phyloP scores from a whole-genome alignment of 768 basidiomycete species.

The Russula emetica region DNA sequence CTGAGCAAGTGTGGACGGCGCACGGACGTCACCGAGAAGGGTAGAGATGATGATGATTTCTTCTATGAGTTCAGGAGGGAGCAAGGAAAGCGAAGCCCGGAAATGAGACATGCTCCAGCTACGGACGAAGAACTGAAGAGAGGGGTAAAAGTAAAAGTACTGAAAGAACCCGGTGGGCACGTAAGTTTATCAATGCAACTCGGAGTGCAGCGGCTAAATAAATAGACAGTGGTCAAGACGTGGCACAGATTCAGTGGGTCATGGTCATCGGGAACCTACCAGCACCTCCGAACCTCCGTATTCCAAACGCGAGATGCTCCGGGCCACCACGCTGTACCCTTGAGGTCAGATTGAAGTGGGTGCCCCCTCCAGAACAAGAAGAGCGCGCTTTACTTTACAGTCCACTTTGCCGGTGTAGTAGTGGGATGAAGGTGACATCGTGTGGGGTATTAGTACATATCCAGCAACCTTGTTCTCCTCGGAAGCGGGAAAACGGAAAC shows the following conservation, averaged over 20 bases:
- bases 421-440: no score
- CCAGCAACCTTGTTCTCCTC: no score
- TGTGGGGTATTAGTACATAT: no score
- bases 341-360: no score
- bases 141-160: background rate
- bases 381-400: no score
- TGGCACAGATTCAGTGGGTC: background rate
- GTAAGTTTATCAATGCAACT: background rate
- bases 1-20: constrained; percentile 35
- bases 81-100: constrained; percentile 1
- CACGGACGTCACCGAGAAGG: constrained; percentile 30
- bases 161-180: background rate
- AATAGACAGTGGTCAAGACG: background rate
- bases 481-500: no score
- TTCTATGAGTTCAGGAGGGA: constrained; percentile 39
- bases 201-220: background rate
- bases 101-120: background rate
- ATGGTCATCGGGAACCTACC: no score
- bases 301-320: no score
- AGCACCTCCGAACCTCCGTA: no score
- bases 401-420: no score
- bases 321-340: no score
- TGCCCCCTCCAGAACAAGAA: no score
- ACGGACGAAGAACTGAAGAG: background rate
- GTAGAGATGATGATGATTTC: constrained; percentile 34